Evolutionary conservation across 345 rosid species (phyloP).

Genomic region (Populus nigra): DNA sequence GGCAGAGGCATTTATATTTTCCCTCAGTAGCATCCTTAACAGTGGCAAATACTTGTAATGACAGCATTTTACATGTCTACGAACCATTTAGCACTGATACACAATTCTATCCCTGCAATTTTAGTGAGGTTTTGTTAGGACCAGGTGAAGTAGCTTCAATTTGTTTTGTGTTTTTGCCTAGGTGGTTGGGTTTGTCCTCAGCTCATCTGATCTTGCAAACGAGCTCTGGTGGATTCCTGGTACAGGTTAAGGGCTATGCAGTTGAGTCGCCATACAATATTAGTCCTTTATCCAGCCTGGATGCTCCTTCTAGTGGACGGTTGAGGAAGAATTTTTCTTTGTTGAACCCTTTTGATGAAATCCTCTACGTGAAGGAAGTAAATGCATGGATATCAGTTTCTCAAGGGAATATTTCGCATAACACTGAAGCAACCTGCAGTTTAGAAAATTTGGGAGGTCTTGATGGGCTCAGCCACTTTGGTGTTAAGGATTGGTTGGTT

Average conservation of each 20-base stretch:
- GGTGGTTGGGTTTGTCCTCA: slow-evolving; percentile 53
- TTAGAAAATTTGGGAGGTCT: slow-evolving; percentile 24
- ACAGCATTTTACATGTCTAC: slow-evolving; percentile 55
- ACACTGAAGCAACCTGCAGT: slow-evolving; percentile 52
- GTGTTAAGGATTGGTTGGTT: slow-evolving; percentile 52
- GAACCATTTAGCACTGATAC: slow-evolving; percentile 56
- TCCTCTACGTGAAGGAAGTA: slow-evolving; percentile 48
- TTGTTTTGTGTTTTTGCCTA: slow-evolving; percentile 68
- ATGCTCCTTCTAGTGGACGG: slow-evolving; percentile 38
- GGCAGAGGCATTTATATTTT: slow-evolving; percentile 42
- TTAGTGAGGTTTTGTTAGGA: slow-evolving; percentile 45
- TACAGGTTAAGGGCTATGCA: slow-evolving; percentile 59
- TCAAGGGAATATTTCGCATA: slow-evolving; percentile 39
- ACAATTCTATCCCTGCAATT: slow-evolving; percentile 68
- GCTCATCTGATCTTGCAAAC: slow-evolving; percentile 61
- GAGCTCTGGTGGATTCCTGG: slow-evolving; percentile 64
- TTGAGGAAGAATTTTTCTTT: slow-evolving; percentile 53
- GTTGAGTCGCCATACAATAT: slow-evolving; percentile 54
- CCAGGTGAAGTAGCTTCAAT: slow-evolving; percentile 61
- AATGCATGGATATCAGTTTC: slow-evolving; percentile 56
- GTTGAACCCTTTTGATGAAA: slow-evolving; percentile 61
- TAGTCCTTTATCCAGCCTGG: slow-evolving; percentile 38
- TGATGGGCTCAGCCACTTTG: slow-evolving; percentile 22
- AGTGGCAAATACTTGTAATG: slow-evolving; percentile 51
- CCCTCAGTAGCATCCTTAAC: slow-evolving; percentile 59